Evolutionary conservation across 257 asterid species (phyloP).

Genomic region (Asclepias syriaca): DNA sequence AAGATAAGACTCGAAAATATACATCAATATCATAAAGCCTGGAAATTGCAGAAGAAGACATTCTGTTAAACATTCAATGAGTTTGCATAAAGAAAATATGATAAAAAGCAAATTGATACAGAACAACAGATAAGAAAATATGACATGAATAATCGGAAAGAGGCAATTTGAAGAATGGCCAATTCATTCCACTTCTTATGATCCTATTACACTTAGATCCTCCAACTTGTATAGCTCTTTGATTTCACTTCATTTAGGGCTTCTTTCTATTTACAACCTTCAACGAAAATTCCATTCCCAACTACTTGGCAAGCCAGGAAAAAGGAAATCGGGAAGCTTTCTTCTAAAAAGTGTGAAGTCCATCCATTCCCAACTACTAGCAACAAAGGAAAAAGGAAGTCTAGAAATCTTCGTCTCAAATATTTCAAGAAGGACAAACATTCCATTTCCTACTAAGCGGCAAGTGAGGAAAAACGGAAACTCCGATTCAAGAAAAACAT

Average conservation of each 20-base stretch:
- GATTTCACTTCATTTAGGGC: not conserved
- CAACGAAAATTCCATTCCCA: too few relatives aligned
- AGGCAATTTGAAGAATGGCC: not conserved
- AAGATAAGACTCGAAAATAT: constrained; percentile 77
- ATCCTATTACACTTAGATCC: not conserved
- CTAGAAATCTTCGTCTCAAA: not conserved
- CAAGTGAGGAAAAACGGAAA: not conserved
- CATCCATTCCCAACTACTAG: too few relatives aligned
- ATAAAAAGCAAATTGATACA: not conserved
- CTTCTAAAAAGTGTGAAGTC: too few relatives aligned
- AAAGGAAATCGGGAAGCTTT: too few relatives aligned
- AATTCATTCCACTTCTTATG: not conserved
- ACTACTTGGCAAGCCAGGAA: too few relatives aligned
- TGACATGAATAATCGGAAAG: not conserved
- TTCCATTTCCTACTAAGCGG: not conserved
- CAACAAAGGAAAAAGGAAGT: too few relatives aligned
- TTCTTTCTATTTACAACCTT: too few relatives aligned
- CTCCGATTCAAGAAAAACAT: not conserved
- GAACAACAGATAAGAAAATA: not conserved
- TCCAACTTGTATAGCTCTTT: not conserved
- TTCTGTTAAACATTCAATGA: not conserved
- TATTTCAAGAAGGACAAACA: not conserved
- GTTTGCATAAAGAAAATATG: not conserved
- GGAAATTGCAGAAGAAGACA: constrained; percentile 15
- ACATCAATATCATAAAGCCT: constrained; percentile 91